These are phyloP conservation scores for Creolimax fragrantissima DNA, from an alignment of 78 protist species.

Conservation along the genomic window DNA sequence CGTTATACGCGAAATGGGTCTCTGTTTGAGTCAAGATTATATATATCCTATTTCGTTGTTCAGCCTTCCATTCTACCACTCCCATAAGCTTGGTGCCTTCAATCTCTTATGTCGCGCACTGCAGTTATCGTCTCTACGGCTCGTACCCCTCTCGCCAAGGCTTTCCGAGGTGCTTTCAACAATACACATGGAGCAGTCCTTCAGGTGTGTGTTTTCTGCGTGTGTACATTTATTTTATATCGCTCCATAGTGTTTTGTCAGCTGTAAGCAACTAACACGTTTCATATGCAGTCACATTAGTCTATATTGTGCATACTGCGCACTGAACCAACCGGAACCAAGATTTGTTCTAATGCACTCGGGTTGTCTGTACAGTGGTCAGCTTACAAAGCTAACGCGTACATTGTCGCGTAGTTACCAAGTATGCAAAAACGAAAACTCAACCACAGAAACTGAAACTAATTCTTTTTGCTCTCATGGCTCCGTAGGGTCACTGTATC, in stretches of 20 bases:
- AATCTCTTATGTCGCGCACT: neutral
- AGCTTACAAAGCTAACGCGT: neutral
- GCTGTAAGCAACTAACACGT: too few species aligned
- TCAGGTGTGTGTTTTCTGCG: constrained; percentile 51
- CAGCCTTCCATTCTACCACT: too few species aligned
- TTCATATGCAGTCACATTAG: too few species aligned
- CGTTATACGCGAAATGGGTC: neutral
- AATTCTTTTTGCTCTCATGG: too few species aligned
- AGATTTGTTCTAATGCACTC: neutral
- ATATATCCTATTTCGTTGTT: neutral
- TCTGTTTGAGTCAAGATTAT: neutral
- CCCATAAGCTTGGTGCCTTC: too few species aligned
- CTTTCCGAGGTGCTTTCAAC: constrained; percentile 59
- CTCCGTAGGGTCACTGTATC: constrained; percentile 28
- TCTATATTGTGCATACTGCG: neutral
- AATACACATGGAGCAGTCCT: constrained; percentile 58
- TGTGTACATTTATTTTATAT: too few species aligned
- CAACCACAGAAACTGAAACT: neutral
- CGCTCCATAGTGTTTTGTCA: too few species aligned
- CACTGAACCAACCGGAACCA: neutral
- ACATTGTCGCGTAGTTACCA: neutral
- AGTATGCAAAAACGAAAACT: neutral
- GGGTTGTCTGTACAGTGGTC: neutral
- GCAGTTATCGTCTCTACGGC: constrained; percentile 10
- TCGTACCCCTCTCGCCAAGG: constrained; percentile 58